Base-by-base conservation (phyloP, 2,329 filamentous ascomycete species). In the Rutstroemia sp. region DNA sequence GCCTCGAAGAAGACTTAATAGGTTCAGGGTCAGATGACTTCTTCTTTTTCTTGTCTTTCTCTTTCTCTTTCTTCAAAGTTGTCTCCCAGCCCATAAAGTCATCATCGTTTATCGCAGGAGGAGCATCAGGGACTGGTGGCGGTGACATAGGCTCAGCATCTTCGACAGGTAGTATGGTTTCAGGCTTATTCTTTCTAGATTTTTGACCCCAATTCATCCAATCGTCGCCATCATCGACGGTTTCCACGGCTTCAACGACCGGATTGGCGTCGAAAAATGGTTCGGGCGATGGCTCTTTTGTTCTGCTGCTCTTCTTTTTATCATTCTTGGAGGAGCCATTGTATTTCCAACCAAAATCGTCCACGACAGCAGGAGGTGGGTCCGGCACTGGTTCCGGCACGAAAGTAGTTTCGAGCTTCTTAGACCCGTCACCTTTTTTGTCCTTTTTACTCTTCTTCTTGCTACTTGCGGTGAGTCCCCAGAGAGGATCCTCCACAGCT, bases 21-120 rank as follows among this genome's bases (percentile, higher is more conserved):
- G 78, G 76, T 51, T 72, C 74, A 61, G 74, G 75, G 56, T 77
- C 75, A 60, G 75, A 74, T 54, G 73, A 70, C 57, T 67, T 69
- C 56, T 76, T 79, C 45, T 82, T 82, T 65, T 79, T 78, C 70
- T 81, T 81, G 40, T 69, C 66, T 70, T 81, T 81, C 30, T 69
- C 66, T 49, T 68, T 68, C 49, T 65, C 66, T 49, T 68, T 68
- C 49, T 65, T 68, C 2, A 61, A 62, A 30, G 63, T 50, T 3
- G 55, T 58, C n/a, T 66, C 65, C 62, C 65, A 70, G 9, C 51
- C 54, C 34, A 64, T 59, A 51, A 67, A 66, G 44, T 67, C 64
- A 49, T 69, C 68, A 38, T 63, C 63, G 9, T 61, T 64, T 27
- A 64, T 64, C 9, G 67, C 65, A 49, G 71, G 65, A 17, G 59